A percentile compares a stretch with the other conserved stretches of the same genome.
Conservation (phyloP, 169 alveolate species). For the Eimeria acervulina region DNA sequence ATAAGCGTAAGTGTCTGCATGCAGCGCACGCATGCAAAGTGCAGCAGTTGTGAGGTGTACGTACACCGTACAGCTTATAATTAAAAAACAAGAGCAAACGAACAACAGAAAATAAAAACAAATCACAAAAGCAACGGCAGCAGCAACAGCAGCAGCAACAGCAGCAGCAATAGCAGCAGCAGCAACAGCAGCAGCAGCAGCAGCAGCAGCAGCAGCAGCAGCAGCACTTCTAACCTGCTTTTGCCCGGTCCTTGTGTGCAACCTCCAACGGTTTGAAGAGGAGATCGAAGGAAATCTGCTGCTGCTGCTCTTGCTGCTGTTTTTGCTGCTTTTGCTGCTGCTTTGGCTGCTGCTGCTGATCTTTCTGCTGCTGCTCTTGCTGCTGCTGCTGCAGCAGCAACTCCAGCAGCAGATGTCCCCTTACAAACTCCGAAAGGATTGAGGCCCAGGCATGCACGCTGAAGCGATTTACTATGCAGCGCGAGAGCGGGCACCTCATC, state of each 20-base stretch:
- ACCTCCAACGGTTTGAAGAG: not conserved
- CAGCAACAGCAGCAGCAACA: not conserved
- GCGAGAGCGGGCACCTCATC: slow-evolving; percentile 30
- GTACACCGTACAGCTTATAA: too few relatives aligned
- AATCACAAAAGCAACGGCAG: not conserved
- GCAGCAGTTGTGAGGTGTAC: too few relatives aligned
- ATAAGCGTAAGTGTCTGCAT: not conserved
- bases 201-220: not conserved
- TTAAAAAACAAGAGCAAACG: too few relatives aligned
- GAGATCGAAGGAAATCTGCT: too few relatives aligned
- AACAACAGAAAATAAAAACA: too few relatives aligned
- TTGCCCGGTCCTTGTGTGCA: not conserved
- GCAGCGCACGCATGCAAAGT: not conserved
- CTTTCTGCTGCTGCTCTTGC: not conserved
- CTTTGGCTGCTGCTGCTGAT: not conserved
- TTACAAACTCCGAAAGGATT: not conserved
- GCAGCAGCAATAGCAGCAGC: not conserved
- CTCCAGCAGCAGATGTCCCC: too few relatives aligned
- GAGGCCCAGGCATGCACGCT: slow-evolving; percentile 9
- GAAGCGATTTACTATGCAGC: slow-evolving; percentile 32
- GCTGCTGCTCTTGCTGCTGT: not conserved
- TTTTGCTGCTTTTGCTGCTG: not conserved
- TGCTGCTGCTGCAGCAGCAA: not conserved
- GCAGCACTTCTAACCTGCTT: not conserved
- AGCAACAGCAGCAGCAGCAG: not conserved